Base-by-base conservation (phyloP, 2,329 filamentous ascomycete species). In the Colletotrichum spinosum region DNA sequence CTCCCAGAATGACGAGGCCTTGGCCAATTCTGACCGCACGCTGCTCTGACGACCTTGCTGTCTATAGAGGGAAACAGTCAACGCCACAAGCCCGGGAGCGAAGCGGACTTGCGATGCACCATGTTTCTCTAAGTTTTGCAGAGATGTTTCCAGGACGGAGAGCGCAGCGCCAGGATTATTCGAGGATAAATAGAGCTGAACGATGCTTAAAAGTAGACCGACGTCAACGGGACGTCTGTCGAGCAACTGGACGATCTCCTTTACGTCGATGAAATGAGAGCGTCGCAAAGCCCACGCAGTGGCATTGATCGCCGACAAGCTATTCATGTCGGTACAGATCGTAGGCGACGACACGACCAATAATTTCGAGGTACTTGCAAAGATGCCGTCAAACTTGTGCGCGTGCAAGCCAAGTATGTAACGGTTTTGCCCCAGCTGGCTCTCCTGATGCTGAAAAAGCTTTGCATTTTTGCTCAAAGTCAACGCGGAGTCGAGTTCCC, bases 1-100 rank as follows among this genome's bases (percentile, higher is more conserved):
- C 57, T 88, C 86, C 94, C 96, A 98, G 79, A 97, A 90, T 12
- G 85, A 82, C 10, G 93, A 93, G 15, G 95, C 93, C 76, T 91
- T 92, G 65, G 89, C 87, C 15, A 98, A 83, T 73, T 96, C 92
- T 7, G 82, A 79, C 68, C 92, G 92, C 67, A 92, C 88, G 37
- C 92, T 89, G 33, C 84, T 81, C 69, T 90, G 90, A 41, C 94
- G 91, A 44, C 91, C 90, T 75, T 96, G 90, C 2, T 85, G 81
- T 70, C 88, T 88, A 78, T 97, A 96, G 0, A 99, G 83, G 2
- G 92, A 89, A 9, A 97, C 90, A 3, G 92, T 83, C 2, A 95
- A 83, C 1, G 92, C 93, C 35, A 98, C 86, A 1, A 99, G 83
- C 2, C 95, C 95, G 0, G 96, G 95, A 34, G 93, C 90, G 76